Base-by-base conservation (phyloP, 2,329 filamentous ascomycete genomes). In the Claviceps purpurea region DNA sequence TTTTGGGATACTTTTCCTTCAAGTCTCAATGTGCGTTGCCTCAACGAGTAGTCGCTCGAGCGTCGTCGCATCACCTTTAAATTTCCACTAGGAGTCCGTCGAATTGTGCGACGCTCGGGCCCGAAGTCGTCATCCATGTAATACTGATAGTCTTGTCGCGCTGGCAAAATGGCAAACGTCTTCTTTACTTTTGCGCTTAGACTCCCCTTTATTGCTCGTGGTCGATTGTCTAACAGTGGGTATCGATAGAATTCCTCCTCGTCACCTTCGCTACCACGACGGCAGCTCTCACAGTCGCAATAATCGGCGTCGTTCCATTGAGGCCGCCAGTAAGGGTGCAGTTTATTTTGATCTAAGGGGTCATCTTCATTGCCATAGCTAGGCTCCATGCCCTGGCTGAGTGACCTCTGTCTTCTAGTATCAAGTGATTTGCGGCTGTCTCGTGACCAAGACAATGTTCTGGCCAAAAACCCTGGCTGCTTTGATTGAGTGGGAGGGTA, bases 281-380 rank as follows among this genome's bases (percentile, higher is more conserved):
- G 48, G 43, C 53, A 54, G 51, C 64, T 58, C 45, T 60, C 59
- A 40, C 63, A 62, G 18, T 64, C 63, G 24, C 58, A 63, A 16
- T 66, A 62, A n/a, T 65, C 61, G 2, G 60, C 60, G 14, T 64
- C 59, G 24, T 70, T 66, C 57, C 73, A 73, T 14, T 74, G 65
- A n/a, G 80, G 79, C 6, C 75, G 71, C 80, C 80, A 84, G 59
- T 76, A 76, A 1, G 80, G 79, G 61, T 84, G 79, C 14, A 83
- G 64, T 56, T 73, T 78, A 47, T 71, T 70, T 41, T 73, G 72
- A 46, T 84, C 79, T 2, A 70, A 63, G 1, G 74, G 77, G 22
- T 65, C 63, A 30, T 74, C 71, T 6, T 74, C 70, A 3, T 68
- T 64, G 2, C 71, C 69, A 55, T 73, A 73, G 13, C 66, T 57